A percentile compares a stretch with the other conserved stretches of the same genome.
These are phyloP conservation scores for Aspergillus pseudoviridinutans DNA, from an alignment of 2,329 filamentous ascomycete genomes.

Conservation along the genomic window DNA sequence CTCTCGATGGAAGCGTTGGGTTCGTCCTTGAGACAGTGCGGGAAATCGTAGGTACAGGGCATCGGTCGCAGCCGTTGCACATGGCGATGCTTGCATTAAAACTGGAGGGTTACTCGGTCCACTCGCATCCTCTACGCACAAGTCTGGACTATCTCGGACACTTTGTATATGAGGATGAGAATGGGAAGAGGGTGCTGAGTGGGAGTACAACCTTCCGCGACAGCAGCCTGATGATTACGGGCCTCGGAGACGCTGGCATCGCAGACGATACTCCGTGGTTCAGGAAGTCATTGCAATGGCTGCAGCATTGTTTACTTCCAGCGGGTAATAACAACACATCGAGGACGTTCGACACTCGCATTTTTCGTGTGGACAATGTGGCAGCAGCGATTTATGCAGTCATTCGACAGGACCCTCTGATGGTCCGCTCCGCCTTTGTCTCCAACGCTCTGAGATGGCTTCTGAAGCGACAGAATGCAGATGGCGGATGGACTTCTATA, in stretches of 20 bases:
- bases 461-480: constrained; percentile 35
- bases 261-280: constrained; percentile 8
- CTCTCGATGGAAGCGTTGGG: not conserved
- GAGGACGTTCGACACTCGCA: constrained; percentile 21
- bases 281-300: not conserved
- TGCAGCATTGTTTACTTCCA: too few species aligned
- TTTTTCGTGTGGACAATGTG: constrained; percentile 34
- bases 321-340: not conserved
- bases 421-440: constrained; percentile 3
- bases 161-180: constrained; percentile 20
- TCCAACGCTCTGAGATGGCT: constrained; percentile 23
- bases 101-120: constrained; percentile 25
- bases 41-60: constrained; percentile 25
- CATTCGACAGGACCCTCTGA: constrained; percentile 18
- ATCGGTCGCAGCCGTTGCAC: constrained; percentile 26
- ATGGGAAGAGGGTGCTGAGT: constrained; percentile 26
- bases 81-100: constrained; percentile 21
- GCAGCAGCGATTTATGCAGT: constrained; percentile 26
- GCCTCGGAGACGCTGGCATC: constrained; percentile 19
- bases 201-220: constrained; percentile 31
- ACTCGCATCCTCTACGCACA: constrained; percentile 15
- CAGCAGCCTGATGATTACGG: constrained; percentile 31
- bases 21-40: constrained; percentile 27
- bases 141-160: constrained; percentile 26
- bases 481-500: constrained; percentile 29